Evolutionary conservation across 306 rosid genomes (phyloP), one percentile per base, ranked within the genome.

Genomic region (Cyclanthera cordifolia): DNA sequence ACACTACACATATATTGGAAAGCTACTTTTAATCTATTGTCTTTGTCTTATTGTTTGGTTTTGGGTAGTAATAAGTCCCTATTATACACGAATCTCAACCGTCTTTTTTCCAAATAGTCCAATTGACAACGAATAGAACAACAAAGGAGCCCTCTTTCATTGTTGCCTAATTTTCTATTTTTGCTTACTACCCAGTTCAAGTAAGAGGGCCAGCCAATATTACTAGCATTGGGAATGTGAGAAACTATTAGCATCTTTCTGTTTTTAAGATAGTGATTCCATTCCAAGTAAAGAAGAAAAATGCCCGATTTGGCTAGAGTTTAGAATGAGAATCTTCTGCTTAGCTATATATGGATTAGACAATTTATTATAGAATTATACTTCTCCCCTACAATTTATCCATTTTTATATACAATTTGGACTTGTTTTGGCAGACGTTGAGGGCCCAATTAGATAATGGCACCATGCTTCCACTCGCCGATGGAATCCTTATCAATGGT

Each of bases 401-500:
- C 68, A 61, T 39, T 61, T 37, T 61, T 10, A n/a, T 2, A 16
- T 1, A 27, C 23, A 58, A 21, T 15, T 34, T 45, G 43, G 16
- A 32, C 24, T 19, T 47, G 59, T 25, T 56, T 27, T 66, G 1
- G 37, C 77, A 93, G 98, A 72, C 79, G 46, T 73, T 93, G 82
- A 84, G 74, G 78, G 83, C 82, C 23, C 87, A 81, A 73, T 83
- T 93, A 53, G 99, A 93, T 27, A 20, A 57, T 5, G 99, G 99
- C 9, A 83, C 79, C 75, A 93, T 86, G 80, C 84, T 90, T 4
- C 91, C 91, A 19, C 72, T 76, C 9, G 96, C 99, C 21, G 99
- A 93, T 75, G 99, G 96, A 70, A 67, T 93, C 72, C 99, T 93
- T 48, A 86, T 93, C 82, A 93, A 93, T 76, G 99, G 99, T 67